Conservation (phyloP, 805 yeast genomes). For the Zygoascus ofunaensis region DNA sequence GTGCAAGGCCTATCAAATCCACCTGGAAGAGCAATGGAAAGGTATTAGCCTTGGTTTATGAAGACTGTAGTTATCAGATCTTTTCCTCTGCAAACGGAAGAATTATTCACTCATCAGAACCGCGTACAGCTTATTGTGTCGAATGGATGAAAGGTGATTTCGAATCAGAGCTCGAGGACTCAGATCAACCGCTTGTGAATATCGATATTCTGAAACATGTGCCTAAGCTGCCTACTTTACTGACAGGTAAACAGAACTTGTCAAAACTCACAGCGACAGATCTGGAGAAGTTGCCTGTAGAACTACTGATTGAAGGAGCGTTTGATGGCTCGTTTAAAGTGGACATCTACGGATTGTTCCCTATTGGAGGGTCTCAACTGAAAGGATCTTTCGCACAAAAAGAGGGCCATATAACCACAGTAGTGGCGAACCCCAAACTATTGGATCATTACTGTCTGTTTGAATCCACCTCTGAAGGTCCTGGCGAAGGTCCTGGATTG, state of each 20-base stretch:
- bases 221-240: constrained; percentile 13
- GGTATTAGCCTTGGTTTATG: constrained; percentile 37
- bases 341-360: constrained; percentile 29
- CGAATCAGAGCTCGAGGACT: background rate
- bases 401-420: constrained; percentile 5
- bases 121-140: constrained; percentile 22
- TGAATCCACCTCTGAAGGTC: background rate
- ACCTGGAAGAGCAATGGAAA: constrained; percentile 35
- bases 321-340: constrained; percentile 21
- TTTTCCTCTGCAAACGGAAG: constrained; percentile 41
- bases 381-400: background rate
- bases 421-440: constrained; percentile 6
- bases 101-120: constrained; percentile 21
- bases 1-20: constrained; percentile 10
- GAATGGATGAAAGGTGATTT: constrained; percentile 28
- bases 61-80: constrained; percentile 35
- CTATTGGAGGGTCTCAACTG: constrained; percentile 21
- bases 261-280: constrained; percentile 9
- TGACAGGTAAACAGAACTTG: constrained; percentile 8
- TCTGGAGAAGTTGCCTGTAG: constrained; percentile 8
- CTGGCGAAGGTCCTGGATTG: no score
- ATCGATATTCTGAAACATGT: constrained; percentile 25
- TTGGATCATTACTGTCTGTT: constrained; percentile 7
- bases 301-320: constrained; percentile 25
- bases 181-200: constrained; percentile 19